Percentiles rank a stretch among this genome's conserved stretches.
phyloP scores from a whole-genome alignment of 73 alveolate genomes.

The Effrenium voratum region DNA sequence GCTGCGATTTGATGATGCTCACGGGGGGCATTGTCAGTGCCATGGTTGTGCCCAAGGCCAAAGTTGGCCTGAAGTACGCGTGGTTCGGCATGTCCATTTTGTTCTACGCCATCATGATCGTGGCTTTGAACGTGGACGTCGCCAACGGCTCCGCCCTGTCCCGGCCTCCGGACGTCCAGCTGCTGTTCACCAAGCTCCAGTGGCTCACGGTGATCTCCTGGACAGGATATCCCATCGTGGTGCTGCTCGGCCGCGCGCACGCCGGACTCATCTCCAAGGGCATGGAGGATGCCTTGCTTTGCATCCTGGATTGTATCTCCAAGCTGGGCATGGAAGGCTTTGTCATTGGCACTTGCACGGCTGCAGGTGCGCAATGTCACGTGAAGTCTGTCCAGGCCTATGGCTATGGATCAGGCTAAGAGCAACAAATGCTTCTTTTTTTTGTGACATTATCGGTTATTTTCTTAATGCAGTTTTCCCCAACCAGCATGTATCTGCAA shows the following conservation, averaged over 20 bases:
- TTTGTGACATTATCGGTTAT: too few relatives aligned
- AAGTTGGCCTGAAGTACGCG: not conserved
- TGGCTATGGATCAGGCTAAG: too few relatives aligned
- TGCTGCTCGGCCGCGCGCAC: constrained; percentile 22
- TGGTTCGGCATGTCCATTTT: constrained; percentile 13
- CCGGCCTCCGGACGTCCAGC: constrained; percentile 27
- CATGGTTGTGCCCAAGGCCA: constrained; percentile 38
- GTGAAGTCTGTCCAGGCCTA: too few relatives aligned
- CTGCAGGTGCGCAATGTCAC: too few relatives aligned
- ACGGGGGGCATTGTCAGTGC: constrained; percentile 63
- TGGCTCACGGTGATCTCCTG: constrained; percentile 16
- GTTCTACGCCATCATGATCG: not conserved
- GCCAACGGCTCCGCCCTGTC: not conserved
- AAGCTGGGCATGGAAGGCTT: constrained; percentile 31
- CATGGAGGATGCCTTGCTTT: constrained; percentile 18
- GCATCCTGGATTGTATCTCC: constrained; percentile 18
- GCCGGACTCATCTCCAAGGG: not conserved
- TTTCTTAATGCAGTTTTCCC: too few relatives aligned
- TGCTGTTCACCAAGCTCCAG: not conserved
- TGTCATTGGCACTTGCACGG: too few relatives aligned
- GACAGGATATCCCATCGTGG: constrained; percentile 29
- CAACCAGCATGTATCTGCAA: too few relatives aligned
- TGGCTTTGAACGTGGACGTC: not conserved
- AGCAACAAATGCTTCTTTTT: too few relatives aligned
- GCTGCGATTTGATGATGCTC: constrained; percentile 38